A percentile compares a stretch with the other conserved stretches of the same genome.
Conservation (phyloP, 345 rosid genomes). For the Euphorbia pulcherrima region DNA sequence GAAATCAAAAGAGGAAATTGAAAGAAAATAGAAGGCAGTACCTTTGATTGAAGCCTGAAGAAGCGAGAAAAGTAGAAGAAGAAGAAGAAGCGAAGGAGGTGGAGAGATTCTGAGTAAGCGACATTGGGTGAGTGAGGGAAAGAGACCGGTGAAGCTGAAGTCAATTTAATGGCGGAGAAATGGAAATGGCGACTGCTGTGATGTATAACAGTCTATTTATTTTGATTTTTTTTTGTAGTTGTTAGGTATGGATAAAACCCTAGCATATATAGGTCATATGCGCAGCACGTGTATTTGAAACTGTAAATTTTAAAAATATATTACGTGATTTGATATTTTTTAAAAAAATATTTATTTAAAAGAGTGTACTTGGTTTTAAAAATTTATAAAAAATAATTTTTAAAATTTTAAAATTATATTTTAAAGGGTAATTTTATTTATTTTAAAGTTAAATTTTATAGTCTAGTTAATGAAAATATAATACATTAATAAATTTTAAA, state of each 20-base stretch:
- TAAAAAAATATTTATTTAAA: too few species aligned
- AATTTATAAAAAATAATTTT: too few species aligned
- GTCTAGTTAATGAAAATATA: too few species aligned
- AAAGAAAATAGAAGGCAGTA: not conserved
- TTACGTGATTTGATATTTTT: too few species aligned
- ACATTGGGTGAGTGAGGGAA: constrained; percentile 20
- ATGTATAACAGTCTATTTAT: not conserved
- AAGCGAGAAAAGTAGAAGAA: constrained; percentile 40
- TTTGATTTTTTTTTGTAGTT: not conserved
- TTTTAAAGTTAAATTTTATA: too few species aligned
- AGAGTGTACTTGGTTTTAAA: too few species aligned
- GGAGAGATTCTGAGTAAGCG: constrained; percentile 31
- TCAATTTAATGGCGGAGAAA: not conserved
- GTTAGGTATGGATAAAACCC: not conserved
- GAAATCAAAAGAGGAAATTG: not conserved
- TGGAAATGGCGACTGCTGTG: not conserved
- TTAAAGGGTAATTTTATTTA: too few species aligned
- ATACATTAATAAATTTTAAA: too few species aligned
- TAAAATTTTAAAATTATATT: too few species aligned
- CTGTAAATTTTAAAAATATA: too few species aligned
- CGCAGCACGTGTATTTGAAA: too few species aligned
- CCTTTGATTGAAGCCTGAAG: constrained; percentile 31
- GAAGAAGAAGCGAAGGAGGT: constrained; percentile 42
- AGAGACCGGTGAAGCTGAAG: not conserved
- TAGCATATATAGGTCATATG: too few species aligned